Base-by-base conservation (phyloP, 257 asterid genomes). In the Plectranthus barbatus region DNA sequence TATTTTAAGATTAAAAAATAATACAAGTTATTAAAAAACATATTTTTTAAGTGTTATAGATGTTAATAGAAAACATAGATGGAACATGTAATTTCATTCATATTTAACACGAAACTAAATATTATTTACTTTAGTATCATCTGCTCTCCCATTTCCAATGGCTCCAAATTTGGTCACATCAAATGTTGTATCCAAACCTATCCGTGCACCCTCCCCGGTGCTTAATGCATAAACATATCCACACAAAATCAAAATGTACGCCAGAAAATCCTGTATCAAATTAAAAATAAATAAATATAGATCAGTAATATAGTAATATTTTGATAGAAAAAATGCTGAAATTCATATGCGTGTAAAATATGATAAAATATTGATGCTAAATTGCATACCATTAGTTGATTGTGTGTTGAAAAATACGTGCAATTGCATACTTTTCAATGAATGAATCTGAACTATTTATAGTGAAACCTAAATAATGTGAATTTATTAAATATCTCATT, bases 161-260 rank as follows among this genome's bases (percentile, higher is more conserved):
- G 72, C 72, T 5, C 72, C 64, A 66, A 44, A 66, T 9, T 31
- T 19, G n/a, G 49, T 66, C 72, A 66, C 72, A 8, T 66, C 72
- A 19, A 56, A 66, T 34, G 24, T 19, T 17, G 50, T 0, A n/a
- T 12, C 9, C 5, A 15, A 19, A 2, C 8, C 13, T 44, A 4
- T 31, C 9, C 5, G 23, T 12, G 7, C 11, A 4, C 46, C 20
- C 6, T 12, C 8, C 4, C 15, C 39, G 31, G 5, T 33, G 58
- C 49, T 67, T n/a, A 19, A 33, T 56, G 45, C 33, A 50, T 9
- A 56, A 56, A 67, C 1, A 20, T 19, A 13, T 17, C 57, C 49
- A 5, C 64, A 56, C 33, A 56, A 20, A 45, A 67, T n/a, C 41
- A 67, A 45, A 37, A 67, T 1, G 14, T 34, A 67, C 12, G 10